Percentiles rank a stretch among this genome's conserved stretches.
Evolutionary conservation across 345 rosid genomes (phyloP).

Genomic region (Citrus hindsii): DNA sequence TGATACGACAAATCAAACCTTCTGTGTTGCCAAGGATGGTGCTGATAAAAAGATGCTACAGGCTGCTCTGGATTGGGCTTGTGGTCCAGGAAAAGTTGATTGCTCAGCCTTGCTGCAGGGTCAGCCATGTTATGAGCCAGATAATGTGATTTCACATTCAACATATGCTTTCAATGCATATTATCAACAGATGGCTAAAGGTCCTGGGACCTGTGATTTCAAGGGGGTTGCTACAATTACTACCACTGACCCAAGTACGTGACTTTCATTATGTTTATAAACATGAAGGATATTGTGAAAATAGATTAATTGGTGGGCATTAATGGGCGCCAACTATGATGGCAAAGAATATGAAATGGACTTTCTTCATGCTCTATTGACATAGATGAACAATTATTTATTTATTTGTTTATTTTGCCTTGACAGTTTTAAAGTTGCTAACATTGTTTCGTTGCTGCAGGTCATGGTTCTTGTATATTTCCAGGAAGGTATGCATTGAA

Average conservation of each 20-base stretch:
- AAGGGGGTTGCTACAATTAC: constrained; percentile 90
- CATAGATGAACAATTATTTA: not conserved
- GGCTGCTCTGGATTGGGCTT: constrained; percentile 99
- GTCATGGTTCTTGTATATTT: constrained; percentile 71
- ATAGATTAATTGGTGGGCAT: not conserved
- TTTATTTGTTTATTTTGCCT: not conserved
- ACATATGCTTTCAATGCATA: constrained; percentile 89
- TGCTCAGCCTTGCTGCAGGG: constrained; percentile 80
- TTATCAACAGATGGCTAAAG: constrained; percentile 71
- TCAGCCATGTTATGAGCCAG: constrained; percentile 78
- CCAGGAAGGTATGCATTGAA: constrained; percentile 67
- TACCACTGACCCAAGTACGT: constrained; percentile 88
- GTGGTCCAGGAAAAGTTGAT: constrained; percentile 98
- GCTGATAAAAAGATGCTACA: constrained; percentile 89
- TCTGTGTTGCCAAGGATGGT: constrained; percentile 70
- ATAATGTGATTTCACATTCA: constrained; percentile 71
- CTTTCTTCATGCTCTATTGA: not conserved
- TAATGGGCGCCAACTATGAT: not conserved
- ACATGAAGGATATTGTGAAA: not conserved
- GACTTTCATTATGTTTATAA: not conserved
- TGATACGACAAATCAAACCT: constrained; percentile 96
- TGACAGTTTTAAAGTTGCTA: not conserved
- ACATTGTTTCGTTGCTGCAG: constrained; percentile 38
- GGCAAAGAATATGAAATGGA: not conserved
- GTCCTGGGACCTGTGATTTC: constrained; percentile 87